phyloP scores from a whole-genome alignment of 2,329 filamentous ascomycete genomes.

The Phialophora chinensis region DNA sequence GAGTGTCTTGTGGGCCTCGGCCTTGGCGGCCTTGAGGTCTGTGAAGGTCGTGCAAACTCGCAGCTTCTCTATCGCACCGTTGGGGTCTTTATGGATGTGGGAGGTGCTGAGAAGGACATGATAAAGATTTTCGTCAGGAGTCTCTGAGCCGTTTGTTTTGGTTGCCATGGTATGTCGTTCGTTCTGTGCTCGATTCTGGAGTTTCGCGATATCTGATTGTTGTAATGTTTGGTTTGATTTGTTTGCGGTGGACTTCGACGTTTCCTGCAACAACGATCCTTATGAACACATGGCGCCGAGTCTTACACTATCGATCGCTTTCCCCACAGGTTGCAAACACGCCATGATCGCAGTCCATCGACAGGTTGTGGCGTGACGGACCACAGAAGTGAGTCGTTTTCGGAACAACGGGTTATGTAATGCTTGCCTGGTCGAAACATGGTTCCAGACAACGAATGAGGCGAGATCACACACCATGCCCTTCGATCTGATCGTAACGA shows the following conservation, averaged over 20 bases:
- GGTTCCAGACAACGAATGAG: neutral
- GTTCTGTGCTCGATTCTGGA: conserved; percentile 3
- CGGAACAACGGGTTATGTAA: conserved; percentile 15
- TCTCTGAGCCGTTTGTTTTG: conserved; percentile 24
- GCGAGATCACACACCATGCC: neutral
- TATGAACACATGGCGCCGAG: neutral
- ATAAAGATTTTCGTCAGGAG: conserved; percentile 36
- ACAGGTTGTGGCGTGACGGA: conserved; percentile 11
- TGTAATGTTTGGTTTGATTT: neutral
- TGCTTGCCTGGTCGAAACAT: neutral
- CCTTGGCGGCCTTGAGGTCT: conserved; percentile 39
- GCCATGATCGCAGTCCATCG: conserved; percentile 6
- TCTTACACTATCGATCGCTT: neutral
- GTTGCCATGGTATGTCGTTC: conserved; percentile 20
- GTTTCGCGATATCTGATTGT: neutral
- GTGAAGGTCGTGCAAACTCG: conserved; percentile 42
- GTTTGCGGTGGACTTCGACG: neutral
- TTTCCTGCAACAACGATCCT: neutral
- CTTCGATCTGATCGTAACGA: neutral
- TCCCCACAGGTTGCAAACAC: conserved; percentile 7
- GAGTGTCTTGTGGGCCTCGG: conserved; percentile 41
- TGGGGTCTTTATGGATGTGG: conserved; percentile 39
- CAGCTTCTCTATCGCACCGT: conserved; percentile 40
- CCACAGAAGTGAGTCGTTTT: neutral
- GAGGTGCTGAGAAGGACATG: conserved; percentile 41